phyloP scores from a whole-genome alignment of 208 protist species.

The Leishmania braziliensis region DNA sequence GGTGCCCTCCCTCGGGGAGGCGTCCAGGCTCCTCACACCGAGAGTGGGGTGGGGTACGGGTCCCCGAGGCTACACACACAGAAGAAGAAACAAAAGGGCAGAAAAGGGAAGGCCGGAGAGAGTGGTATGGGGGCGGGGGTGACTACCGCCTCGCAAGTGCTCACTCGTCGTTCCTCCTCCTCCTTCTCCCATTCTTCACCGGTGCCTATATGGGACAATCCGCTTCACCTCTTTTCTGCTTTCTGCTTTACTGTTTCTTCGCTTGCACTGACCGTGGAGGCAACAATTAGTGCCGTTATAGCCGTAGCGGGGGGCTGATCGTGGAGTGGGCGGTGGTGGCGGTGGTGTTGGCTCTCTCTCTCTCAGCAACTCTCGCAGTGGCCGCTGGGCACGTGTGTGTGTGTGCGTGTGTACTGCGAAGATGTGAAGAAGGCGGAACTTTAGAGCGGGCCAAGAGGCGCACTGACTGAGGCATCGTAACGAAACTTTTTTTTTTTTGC shows the following conservation, averaged over 20 bases:
- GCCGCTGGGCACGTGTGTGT: neutral
- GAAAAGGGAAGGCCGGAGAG: too few species aligned
- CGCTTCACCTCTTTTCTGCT: neutral
- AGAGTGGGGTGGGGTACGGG: too few species aligned
- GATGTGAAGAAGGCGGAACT: neutral
- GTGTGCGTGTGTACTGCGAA: neutral
- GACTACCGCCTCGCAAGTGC: too few species aligned
- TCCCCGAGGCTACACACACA: too few species aligned
- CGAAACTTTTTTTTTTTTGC: too few species aligned
- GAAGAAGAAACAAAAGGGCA: too few species aligned
- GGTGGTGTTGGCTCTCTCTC: neutral
- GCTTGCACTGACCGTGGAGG: neutral
- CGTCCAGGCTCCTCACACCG: too few species aligned
- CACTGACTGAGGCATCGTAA: too few species aligned
- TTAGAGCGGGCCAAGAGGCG: too few species aligned
- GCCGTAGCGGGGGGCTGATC: neutral
- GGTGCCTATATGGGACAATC: neutral
- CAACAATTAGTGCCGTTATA: neutral
- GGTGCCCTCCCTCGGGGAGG: too few species aligned
- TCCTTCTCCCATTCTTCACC: neutral
- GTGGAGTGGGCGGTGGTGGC: neutral
- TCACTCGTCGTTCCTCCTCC: too few species aligned
- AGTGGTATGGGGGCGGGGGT: too few species aligned
- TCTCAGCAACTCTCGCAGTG: neutral
- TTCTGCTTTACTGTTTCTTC: neutral